Percentiles rank a stretch among this genome's conserved stretches.
Evolutionary conservation across 1,139 yeast genomes (phyloP).

Genomic region (Debaryomycetaceae sp.): DNA sequence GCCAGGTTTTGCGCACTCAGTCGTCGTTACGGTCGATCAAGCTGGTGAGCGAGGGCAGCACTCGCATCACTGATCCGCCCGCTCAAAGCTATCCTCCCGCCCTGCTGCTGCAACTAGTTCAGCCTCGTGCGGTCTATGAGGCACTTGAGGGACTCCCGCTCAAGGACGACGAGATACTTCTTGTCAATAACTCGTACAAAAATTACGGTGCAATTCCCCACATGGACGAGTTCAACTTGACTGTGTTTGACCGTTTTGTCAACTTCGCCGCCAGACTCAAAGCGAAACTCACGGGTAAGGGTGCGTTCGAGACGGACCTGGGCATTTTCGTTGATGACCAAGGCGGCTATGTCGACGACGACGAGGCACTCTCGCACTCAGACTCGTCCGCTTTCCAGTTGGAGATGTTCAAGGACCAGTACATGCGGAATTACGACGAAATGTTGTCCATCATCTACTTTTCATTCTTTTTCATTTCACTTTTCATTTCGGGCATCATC

Average conservation of each 20-base stretch:
- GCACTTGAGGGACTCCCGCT: conserved; percentile 3
- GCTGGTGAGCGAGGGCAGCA: conserved; percentile 6
- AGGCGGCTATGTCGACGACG: conserved; percentile 1
- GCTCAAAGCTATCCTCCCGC: neutral
- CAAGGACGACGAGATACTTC: conserved; percentile 4
- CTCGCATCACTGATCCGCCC: neutral
- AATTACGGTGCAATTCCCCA: conserved; percentile 6
- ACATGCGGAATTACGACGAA: conserved; percentile 25
- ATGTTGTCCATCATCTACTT: conserved; percentile 36
- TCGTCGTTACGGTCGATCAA: conserved; percentile 28
- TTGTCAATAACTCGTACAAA: conserved; percentile 2
- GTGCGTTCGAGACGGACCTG: too few species aligned
- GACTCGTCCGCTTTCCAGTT: too few species aligned
- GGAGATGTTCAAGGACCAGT: conserved; percentile 6
- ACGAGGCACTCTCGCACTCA: too few species aligned
- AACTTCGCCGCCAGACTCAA: conserved; percentile 3
- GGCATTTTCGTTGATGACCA: conserved; percentile 5
- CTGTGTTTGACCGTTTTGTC: conserved; percentile 7
- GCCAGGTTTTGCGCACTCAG: conserved; percentile 30
- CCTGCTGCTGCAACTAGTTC: conserved; percentile 1
- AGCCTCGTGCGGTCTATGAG: neutral
- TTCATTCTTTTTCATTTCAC: conserved; percentile 29
- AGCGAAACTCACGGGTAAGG: too few species aligned
- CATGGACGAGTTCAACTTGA: conserved; percentile 3
- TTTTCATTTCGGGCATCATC: conserved; percentile 41